Conservation (phyloP, 352 stramenopile species). For the Globisporangium polare region DNA sequence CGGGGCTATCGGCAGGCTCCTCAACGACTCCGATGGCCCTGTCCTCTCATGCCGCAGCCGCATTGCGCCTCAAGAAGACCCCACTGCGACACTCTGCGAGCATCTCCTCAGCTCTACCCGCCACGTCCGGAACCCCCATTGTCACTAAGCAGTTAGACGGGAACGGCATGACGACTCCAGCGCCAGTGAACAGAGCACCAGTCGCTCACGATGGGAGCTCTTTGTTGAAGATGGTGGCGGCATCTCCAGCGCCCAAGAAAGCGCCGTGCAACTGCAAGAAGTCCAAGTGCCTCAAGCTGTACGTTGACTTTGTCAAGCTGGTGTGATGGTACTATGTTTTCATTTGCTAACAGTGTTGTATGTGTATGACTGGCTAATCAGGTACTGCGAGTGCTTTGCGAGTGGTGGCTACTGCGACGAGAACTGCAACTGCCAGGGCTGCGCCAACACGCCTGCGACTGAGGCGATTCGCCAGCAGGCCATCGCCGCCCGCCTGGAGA, state of each 20-base stretch:
- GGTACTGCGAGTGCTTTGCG: conserved; percentile 96
- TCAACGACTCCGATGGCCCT: background rate
- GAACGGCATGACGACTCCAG: conserved; percentile 17
- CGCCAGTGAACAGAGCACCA: conserved; percentile 17
- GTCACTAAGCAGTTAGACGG: conserved; percentile 3
- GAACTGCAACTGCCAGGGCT: conserved; percentile 92
- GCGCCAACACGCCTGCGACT: conserved; percentile 84
- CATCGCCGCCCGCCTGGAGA: conserved; percentile 87
- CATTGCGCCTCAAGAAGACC: background rate
- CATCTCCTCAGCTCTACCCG: conserved; percentile 2
- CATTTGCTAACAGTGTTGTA: background rate
- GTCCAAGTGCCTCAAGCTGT: conserved; percentile 96
- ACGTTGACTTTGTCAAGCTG: conserved; percentile 15
- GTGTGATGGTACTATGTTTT: background rate
- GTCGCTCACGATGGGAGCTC: conserved; percentile 5
- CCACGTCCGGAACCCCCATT: background rate
- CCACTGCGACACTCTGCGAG: conserved; percentile 1
- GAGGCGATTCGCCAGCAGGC: conserved; percentile 73
- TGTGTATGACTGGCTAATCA: conserved; percentile 7
- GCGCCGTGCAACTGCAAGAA: conserved; percentile 96
- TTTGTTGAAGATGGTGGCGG: background rate
- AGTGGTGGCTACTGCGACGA: conserved; percentile 89
- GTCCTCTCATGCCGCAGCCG: background rate
- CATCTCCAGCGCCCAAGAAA: conserved; percentile 34
- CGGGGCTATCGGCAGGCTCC: conserved; percentile 6